Evolutionary conservation across 148 eudicot genomes (phyloP).

Genomic region (Silene conica): DNA sequence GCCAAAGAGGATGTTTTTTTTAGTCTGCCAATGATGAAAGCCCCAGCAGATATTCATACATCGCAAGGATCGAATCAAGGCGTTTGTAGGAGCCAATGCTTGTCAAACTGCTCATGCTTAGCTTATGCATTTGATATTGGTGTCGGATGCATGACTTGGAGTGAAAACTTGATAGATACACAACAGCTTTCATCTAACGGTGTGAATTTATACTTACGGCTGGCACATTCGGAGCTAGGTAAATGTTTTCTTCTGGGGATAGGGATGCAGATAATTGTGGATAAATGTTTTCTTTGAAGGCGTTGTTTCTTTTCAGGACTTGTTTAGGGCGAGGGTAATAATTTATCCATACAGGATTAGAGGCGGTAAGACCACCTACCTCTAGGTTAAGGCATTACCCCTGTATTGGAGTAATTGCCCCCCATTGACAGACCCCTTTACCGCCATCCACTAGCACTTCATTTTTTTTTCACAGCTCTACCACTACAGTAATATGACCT

Average conservation of each 20-base stretch:
- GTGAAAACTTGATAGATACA: constrained; percentile 31
- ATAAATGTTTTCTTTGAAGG: too few relatives aligned
- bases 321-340: background rate
- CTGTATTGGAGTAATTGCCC: background rate
- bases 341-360: background rate
- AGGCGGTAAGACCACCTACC: too few relatives aligned
- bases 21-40: constrained; percentile 29
- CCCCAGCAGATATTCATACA: constrained; percentile 33
- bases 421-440: too few relatives aligned
- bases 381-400: background rate
- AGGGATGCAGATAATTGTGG: background rate
- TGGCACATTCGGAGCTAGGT: constrained; percentile 45
- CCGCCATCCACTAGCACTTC: background rate
- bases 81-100: constrained; percentile 36
- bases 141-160: constrained; percentile 41
- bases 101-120: constrained; percentile 41
- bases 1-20: constrained; percentile 38
- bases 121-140: constrained; percentile 39
- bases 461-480: background rate
- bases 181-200: constrained; percentile 30
- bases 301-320: too few relatives aligned
- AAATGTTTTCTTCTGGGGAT: background rate
- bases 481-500: background rate
- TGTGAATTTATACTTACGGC: constrained; percentile 31
- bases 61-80: constrained; percentile 13